phyloP scores from a whole-genome alignment of 78 protist species.

The Corallochytrium limacisporum region DNA sequence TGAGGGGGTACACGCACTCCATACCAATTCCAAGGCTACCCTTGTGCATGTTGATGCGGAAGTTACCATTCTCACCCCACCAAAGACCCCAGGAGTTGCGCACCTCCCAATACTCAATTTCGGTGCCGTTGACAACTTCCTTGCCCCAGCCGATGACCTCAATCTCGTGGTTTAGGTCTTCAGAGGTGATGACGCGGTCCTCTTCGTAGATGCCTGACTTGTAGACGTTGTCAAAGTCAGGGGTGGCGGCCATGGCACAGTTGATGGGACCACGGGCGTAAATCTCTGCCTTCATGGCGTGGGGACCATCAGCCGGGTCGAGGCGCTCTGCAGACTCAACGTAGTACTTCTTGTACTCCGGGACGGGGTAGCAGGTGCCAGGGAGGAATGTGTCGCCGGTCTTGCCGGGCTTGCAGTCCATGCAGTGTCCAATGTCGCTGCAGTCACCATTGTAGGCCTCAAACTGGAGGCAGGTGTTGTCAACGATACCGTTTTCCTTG shows the following conservation, averaged over 20 bases:
- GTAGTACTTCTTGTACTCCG: no score
- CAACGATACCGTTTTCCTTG: constrained; percentile 12
- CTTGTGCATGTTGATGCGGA: no score
- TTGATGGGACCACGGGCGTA: constrained; percentile 55
- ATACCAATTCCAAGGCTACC: no score
- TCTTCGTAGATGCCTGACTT: background rate
- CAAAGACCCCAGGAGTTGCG: constrained; percentile 57
- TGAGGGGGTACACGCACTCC: no score
- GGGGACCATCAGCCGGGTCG: background rate
- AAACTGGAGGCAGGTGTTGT: constrained; percentile 33
- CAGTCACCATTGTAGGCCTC: constrained; percentile 24
- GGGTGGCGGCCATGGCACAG: constrained; percentile 40
- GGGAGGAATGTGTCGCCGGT: no score
- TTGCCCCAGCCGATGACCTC: constrained; percentile 8
- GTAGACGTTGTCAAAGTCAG: no score
- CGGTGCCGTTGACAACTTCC: constrained; percentile 51
- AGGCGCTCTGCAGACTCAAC: no score
- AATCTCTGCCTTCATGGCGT: constrained; percentile 50
- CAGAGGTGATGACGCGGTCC: background rate
- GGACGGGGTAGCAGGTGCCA: no score
- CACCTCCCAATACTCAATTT: constrained; percentile 52
- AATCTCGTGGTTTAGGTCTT: background rate
- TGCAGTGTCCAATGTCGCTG: background rate
- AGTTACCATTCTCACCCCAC: constrained; percentile 66
- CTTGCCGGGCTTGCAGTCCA: background rate